Percentiles rank a stretch among this genome's conserved stretches.
These are phyloP conservation scores for Lanmaoa rubissima DNA, from an alignment of 768 basidiomycete species.

Conservation along the genomic window DNA sequence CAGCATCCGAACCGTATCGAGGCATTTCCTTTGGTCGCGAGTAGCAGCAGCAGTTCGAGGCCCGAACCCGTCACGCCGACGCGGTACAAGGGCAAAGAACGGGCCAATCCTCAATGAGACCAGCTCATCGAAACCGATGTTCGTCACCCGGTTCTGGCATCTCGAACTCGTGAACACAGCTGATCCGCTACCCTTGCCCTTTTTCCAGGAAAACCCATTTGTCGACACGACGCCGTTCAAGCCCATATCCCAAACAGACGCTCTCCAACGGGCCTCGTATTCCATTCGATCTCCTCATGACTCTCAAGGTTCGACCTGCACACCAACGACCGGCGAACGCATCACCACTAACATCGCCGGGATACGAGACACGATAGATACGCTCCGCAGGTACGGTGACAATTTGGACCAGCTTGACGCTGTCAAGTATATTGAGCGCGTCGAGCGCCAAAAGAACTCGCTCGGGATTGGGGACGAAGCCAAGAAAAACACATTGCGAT, in stretches of 20 bases:
- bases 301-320: not conserved
- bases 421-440: conserved; percentile 32
- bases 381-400: conserved; percentile 4
- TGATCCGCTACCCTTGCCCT: not conserved
- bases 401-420: conserved; percentile 15
- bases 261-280: not conserved
- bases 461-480: conserved; percentile 34
- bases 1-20: too few species aligned
- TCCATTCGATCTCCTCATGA: not conserved
- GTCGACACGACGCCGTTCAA: not conserved
- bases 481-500: conserved; percentile 28
- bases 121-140: conserved; percentile 6
- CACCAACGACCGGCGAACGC: conserved; percentile 23
- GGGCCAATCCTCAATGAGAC: not conserved
- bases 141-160: not conserved
- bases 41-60: too few species aligned
- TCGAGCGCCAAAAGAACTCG: conserved; percentile 40
- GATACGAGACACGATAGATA: not conserved
- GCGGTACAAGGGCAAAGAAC: too few species aligned
- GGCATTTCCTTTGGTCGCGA: too few species aligned
- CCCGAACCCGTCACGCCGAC: too few species aligned
- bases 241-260: not conserved
- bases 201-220: conserved; percentile 18
- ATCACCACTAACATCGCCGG: conserved; percentile 15
- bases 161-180: too few species aligned